Base-by-base conservation (phyloP, 495 filamentous ascomycete genomes). In the Penicillium verhagenii region DNA sequence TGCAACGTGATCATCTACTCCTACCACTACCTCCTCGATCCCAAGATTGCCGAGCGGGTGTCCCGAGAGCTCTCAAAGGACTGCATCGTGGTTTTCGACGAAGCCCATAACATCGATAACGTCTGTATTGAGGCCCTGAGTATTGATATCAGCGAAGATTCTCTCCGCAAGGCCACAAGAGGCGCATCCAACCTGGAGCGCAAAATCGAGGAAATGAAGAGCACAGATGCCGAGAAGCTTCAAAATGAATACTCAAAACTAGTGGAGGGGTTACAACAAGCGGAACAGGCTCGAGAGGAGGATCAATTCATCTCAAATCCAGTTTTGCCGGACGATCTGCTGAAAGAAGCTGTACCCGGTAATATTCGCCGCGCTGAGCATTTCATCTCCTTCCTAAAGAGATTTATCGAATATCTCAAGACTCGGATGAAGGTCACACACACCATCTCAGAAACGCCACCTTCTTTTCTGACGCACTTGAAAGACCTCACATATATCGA, bases 1-100 rank as follows among this genome's bases (percentile, higher is more conserved):
- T 97, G 93, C 79, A 96, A 99, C 72, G 90, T 99, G 64, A 96
- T 99, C 63, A 97, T 99, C 52, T 99, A 97, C 69, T 97, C 94
- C 8, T 99, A 97, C 65, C 94, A 99, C 72, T 99, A 98, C 64
- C 84, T 99, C 4, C 80, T 99, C 2, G 94, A 99, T 65, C 94
- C 94, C 8, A 97, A 99, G 73, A 99, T 99, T 61, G 92, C 94
- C 20, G 94, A 99, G 67, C 80, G 94, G 47, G 94, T 99, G 3
- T 97, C 95, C 1, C 91, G 89, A 68, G 93, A 99, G 62, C 80
- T 99, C 6, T 96, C 94, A 6, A 97, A 96, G 56, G 94, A 99
- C 67, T 96, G 92, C 66, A 99, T 99, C 24, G 90, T 99, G 14
- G 95, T 99, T 13, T 99, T 99, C 60, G 94, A 99, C 65, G 94